Evolutionary conservation across 257 asterid species (phyloP).

Genomic region (Przewalskia tangutica): DNA sequence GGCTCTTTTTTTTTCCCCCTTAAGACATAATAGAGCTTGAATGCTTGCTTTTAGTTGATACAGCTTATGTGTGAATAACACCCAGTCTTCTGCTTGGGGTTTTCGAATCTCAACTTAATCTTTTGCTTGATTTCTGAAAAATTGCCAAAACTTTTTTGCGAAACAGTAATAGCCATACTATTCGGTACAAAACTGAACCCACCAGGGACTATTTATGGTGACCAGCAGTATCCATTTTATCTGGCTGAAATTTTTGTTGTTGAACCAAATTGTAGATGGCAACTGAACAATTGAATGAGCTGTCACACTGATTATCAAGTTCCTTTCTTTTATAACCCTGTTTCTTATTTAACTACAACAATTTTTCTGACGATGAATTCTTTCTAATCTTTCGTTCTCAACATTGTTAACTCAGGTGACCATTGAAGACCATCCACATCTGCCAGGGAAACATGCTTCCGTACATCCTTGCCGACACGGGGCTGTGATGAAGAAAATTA

Average conservation of each 20-base stretch:
- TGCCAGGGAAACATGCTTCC: conserved; percentile 94
- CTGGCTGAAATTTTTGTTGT: neutral
- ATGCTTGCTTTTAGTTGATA: neutral
- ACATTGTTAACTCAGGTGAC: conserved; percentile 56
- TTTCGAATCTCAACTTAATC: neutral
- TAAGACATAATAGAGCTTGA: neutral
- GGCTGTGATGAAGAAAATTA: conserved; percentile 98
- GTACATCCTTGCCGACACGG: conserved; percentile 99
- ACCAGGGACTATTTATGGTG: neutral
- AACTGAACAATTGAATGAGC: neutral
- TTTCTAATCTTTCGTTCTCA: neutral
- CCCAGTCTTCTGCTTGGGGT: neutral
- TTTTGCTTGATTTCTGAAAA: neutral
- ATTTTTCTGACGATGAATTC: neutral
- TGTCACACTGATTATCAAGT: neutral
- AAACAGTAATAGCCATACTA: neutral
- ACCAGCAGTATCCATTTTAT: neutral
- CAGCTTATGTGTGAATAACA: neutral
- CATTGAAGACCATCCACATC: conserved; percentile 96
- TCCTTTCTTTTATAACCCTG: neutral
- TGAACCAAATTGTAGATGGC: neutral
- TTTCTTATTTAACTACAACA: neutral
- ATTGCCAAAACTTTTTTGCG: neutral
- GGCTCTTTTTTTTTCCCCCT: neutral
- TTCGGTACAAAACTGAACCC: neutral